These are phyloP conservation scores for Lachnellula arida DNA, from an alignment of 2,329 filamentous ascomycete species.

Conservation along the genomic window DNA sequence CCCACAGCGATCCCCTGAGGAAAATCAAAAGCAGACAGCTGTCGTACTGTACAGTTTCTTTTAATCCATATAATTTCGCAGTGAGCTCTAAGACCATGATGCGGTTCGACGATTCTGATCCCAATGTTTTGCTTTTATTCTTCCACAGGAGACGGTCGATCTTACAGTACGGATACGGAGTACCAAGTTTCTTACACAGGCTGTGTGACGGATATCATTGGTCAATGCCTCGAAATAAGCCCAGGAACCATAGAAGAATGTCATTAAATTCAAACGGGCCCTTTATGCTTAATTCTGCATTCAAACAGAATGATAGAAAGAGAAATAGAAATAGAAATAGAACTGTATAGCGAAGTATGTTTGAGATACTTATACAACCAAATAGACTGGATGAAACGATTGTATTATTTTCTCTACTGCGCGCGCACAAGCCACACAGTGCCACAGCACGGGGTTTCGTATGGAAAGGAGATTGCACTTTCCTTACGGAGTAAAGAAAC, in stretches of 20 bases:
- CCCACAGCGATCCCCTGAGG: not conserved
- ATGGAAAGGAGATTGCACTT: not conserved
- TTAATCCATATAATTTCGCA: not conserved
- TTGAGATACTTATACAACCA: not conserved
- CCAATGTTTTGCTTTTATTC: not conserved
- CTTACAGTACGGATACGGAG: not conserved
- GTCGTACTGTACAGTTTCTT: not conserved
- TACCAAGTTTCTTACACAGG: slow-evolving; percentile 1
- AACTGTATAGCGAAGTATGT: not conserved
- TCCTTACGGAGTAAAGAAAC: no score
- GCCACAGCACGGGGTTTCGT: no score
- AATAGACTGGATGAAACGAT: no score
- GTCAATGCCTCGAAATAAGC: slow-evolving; percentile 1
- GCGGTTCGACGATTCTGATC: not conserved
- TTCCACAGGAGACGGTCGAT: slow-evolving; percentile 1
- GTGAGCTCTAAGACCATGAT: not conserved
- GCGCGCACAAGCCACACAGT: no score
- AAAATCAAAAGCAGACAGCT: not conserved
- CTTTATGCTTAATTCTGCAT: not conserved
- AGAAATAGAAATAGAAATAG: not conserved
- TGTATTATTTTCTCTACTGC: no score
- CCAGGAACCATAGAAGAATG: not conserved
- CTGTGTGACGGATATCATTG: slow-evolving; percentile 16
- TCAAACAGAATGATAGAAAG: not conserved
- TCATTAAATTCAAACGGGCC: not conserved